Evolutionary conservation across 2,329 filamentous ascomycete species (phyloP).

Genomic region (Epicoccum sorghinum): DNA sequence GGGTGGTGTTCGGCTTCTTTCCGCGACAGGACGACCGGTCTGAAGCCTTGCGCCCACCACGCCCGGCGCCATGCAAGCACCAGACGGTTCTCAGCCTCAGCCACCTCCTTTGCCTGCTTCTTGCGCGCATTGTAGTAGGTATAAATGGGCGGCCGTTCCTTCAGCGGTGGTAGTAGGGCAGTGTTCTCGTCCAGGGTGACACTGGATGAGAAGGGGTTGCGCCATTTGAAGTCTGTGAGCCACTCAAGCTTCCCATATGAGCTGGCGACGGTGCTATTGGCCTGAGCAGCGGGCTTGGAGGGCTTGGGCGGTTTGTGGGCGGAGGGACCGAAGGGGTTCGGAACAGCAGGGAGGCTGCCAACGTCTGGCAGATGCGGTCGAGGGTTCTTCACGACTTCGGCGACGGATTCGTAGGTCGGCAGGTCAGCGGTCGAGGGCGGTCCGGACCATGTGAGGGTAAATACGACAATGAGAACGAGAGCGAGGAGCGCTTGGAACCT

Average conservation of each 20-base stretch:
- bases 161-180: conserved; percentile 79
- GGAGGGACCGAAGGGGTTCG: conserved; percentile 67
- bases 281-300: conserved; percentile 76
- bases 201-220: conserved; percentile 84
- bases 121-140: conserved; percentile 83
- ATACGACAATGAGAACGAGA: conserved; percentile 38
- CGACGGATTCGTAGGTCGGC: conserved; percentile 44
- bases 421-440: conserved; percentile 43
- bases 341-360: conserved; percentile 35
- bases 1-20: conserved; percentile 85
- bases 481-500: conserved; percentile 54
- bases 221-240: conserved; percentile 90
- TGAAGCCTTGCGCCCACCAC: conserved; percentile 95
- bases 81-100: conserved; percentile 77
- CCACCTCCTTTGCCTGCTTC: conserved; percentile 66
- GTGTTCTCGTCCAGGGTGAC: conserved; percentile 81
- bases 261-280: conserved; percentile 71
- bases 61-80: conserved; percentile 88
- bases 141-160: conserved; percentile 75
- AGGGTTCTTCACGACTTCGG: conserved; percentile 49
- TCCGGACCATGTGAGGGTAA: conserved; percentile 48
- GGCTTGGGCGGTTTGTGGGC: conserved; percentile 77
- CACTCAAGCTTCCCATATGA: conserved; percentile 72
- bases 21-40: conserved; percentile 77
- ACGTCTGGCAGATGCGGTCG: conserved; percentile 37